phyloP scores from a whole-genome alignment of 805 yeast genomes.

The Candida insectorum region DNA sequence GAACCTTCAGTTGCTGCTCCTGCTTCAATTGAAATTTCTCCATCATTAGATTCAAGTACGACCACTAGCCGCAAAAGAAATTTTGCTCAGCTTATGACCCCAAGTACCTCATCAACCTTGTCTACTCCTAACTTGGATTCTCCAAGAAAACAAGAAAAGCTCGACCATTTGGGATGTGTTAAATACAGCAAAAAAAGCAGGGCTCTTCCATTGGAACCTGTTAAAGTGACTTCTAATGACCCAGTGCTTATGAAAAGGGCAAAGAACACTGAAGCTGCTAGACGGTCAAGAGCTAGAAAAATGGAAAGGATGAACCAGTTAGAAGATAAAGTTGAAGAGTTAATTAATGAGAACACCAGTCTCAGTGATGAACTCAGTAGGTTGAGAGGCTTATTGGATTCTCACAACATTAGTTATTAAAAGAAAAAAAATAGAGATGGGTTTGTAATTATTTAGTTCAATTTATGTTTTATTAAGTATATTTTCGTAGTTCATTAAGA shows the following conservation, averaged over 20 bases:
- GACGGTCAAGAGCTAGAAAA: slow-evolving; percentile 91
- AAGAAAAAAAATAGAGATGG: too few relatives aligned
- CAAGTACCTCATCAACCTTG: slow-evolving; percentile 26
- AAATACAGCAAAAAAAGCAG: slow-evolving; percentile 79
- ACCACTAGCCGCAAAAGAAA: slow-evolving; percentile 7
- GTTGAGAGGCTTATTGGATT: slow-evolving; percentile 47
- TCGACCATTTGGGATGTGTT: slow-evolving; percentile 73
- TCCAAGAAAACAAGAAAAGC: slow-evolving; percentile 23
- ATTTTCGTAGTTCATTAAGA: neutral
- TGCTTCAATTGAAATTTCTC: slow-evolving; percentile 2
- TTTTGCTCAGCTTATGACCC: slow-evolving; percentile 24
- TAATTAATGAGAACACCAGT: slow-evolving; percentile 54
- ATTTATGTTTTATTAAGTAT: neutral
- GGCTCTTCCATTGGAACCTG: slow-evolving; percentile 65
- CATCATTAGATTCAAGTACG: neutral
- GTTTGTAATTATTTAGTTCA: too few relatives aligned
- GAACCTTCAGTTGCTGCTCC: slow-evolving; percentile 9
- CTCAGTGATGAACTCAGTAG: slow-evolving; percentile 64
- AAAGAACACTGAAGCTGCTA: slow-evolving; percentile 95
- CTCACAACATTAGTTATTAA: slow-evolving; percentile 18
- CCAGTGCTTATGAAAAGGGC: slow-evolving; percentile 85
- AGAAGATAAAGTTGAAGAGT: slow-evolving; percentile 69
- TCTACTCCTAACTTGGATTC: slow-evolving; percentile 31
- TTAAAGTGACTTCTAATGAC: slow-evolving; percentile 57
- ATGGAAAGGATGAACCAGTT: slow-evolving; percentile 82